Base-by-base conservation (phyloP, 495 filamentous ascomycete genomes). In the Ramalina intermedia region DNA sequence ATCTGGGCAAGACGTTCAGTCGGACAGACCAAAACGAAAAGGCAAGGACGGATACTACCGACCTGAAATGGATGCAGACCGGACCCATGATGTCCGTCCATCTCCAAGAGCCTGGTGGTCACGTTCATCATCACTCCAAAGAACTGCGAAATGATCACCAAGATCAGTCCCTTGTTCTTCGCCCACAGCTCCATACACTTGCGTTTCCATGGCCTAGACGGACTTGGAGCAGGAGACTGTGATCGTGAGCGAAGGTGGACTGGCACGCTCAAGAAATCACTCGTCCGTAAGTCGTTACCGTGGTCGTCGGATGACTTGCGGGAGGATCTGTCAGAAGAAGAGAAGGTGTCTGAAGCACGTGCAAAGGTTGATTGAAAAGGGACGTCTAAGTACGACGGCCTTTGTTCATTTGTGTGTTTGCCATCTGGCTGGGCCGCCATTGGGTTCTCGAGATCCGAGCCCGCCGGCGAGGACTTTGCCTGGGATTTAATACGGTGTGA, bases 101-200 rank as follows among this genome's bases (percentile, higher is more conserved):
- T 70, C 58, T 93, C 87, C 40, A 96, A 66, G 2, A 93, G 58
- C 37, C 90, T 73, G 0, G 87, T 85, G 21, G 80, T 76, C 7
- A 93, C 73, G 61, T 90, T 93, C 91, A 98, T 98, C 41, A 85
- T 63, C 0, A 82, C 80, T 0, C 84, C 88, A 55, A 95, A 96
- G 35, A 93, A 66, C 66, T 95, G 88, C 9, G 88, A 73, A 20
- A 80, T 26, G 16, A 87, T 62, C 33, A 98, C 81, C 18, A 90
- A 65, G 17, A 82, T 69, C 43, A 89, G 70, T 1, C 84, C 83
- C 53, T 84, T 84, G 57, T 93, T 87, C 46, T 70, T 71, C 4
- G 64, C 21, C 73, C 72, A 77, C 41, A 71, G 59, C 1, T 49
- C 41, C 9, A 48, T 37, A 6, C 55, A 17, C 14, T 37, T 48